Evolutionary conservation across 495 filamentous ascomycete genomes (phyloP).

Genomic region (Astrothelium macrocarpum): DNA sequence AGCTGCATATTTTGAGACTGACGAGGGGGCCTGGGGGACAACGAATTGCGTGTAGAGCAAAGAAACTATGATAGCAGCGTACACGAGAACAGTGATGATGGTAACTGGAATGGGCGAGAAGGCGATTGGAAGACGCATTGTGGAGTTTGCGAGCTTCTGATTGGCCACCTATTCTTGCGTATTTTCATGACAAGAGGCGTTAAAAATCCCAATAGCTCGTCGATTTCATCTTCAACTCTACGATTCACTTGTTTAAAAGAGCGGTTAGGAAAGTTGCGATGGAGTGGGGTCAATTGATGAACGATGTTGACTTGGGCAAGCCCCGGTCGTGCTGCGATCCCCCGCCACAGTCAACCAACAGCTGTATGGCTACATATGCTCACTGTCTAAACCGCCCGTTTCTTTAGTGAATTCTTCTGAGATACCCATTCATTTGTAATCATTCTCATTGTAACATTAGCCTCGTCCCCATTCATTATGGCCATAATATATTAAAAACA

Average conservation of each 20-base stretch:
- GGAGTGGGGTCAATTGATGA: neutral
- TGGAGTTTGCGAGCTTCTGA: neutral
- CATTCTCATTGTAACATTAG: neutral
- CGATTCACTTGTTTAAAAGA: neutral
- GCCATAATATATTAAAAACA: too few relatives aligned
- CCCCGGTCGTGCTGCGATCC: neutral
- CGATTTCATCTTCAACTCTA: neutral
- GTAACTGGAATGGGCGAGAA: constrained; percentile 43
- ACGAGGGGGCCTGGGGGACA: constrained; percentile 59
- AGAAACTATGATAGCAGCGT: constrained; percentile 31
- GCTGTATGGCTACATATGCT: neutral
- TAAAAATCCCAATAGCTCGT: neutral
- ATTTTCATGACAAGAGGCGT: neutral
- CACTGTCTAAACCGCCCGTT: neutral
- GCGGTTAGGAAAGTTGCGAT: neutral
- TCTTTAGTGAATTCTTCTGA: neutral
- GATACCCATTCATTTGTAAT: constrained; percentile 3
- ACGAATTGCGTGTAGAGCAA: constrained; percentile 65
- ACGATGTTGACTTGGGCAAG: neutral
- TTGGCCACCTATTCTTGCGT: neutral
- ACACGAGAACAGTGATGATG: constrained; percentile 28
- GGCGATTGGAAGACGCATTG: constrained; percentile 36
- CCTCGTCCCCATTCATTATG: too few relatives aligned
- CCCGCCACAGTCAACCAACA: constrained; percentile 2
- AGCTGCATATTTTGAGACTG: constrained; percentile 43